phyloP scores from a whole-genome alignment of 1,284 basidiomycete genomes.

The Microbotryum intermedium region DNA sequence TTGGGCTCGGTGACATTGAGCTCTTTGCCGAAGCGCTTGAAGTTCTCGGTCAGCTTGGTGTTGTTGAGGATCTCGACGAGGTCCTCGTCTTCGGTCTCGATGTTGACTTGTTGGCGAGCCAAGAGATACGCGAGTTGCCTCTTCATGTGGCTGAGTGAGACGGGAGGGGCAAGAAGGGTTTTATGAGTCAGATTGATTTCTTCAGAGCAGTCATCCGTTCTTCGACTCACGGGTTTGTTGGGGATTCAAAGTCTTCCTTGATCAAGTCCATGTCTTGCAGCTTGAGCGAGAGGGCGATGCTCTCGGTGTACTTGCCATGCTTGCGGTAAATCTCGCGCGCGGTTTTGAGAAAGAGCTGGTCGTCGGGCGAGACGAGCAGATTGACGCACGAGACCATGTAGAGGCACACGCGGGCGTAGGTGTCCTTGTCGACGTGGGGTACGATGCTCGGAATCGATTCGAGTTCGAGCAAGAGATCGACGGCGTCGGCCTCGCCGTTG shows the following conservation, averaged over 20 bases:
- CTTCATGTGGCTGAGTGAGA: conserved; percentile 64
- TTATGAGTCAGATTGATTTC: neutral
- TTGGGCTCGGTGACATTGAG: conserved; percentile 83
- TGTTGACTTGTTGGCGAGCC: conserved; percentile 78
- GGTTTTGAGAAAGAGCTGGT: conserved; percentile 78
- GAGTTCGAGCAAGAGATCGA: conserved; percentile 88
- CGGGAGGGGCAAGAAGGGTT: neutral
- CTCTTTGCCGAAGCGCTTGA: conserved; percentile 90
- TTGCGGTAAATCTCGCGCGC: conserved; percentile 85
- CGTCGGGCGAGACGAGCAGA: conserved; percentile 87
- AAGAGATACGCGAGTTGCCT: conserved; percentile 91
- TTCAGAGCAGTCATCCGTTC: neutral
- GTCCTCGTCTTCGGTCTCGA: conserved; percentile 66
- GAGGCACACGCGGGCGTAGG: conserved; percentile 84
- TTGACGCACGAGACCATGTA: conserved; percentile 97
- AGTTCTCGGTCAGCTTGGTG: conserved; percentile 68
- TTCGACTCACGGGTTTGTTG: conserved; percentile 64
- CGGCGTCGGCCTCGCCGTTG: conserved; percentile 97
- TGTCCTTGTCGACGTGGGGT: conserved; percentile 71
- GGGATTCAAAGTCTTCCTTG: conserved; percentile 73
- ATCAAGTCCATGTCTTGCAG: conserved; percentile 76
- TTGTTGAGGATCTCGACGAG: conserved; percentile 71
- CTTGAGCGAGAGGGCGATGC: conserved; percentile 76
- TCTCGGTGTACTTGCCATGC: conserved; percentile 83
- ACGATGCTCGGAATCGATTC: conserved; percentile 78